phyloP scores from a whole-genome alignment of 371 early-diverging fungal genomes.

The Zychaea mexicana region DNA sequence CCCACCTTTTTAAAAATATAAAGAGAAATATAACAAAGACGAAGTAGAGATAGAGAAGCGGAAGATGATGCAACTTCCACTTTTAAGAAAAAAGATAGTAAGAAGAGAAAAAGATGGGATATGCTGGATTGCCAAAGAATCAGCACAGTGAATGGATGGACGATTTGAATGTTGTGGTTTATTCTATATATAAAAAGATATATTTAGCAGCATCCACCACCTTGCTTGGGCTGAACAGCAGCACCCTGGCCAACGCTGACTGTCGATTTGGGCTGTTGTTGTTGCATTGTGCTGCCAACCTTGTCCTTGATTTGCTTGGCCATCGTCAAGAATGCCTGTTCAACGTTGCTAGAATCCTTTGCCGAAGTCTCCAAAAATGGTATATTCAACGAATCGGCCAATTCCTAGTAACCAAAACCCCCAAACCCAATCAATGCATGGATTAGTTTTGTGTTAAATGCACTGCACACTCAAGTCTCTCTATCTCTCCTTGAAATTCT shows the following conservation, averaged over 20 bases:
- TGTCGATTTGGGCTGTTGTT: slow-evolving; percentile 45
- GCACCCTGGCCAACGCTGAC: slow-evolving; percentile 55
- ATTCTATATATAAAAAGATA: not conserved
- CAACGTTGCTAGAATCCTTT: slow-evolving; percentile 92
- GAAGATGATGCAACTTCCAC: too few species aligned
- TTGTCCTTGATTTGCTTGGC: slow-evolving; percentile 86
- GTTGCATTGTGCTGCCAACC: slow-evolving; percentile 48
- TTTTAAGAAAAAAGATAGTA: too few species aligned
- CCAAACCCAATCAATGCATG: too few species aligned
- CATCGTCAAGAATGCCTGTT: slow-evolving; percentile 95
- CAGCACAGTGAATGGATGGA: too few species aligned
- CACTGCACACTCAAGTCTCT: not conserved
- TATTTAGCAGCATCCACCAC: slow-evolving; percentile 57
- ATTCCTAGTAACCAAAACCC: slow-evolving; percentile 57
- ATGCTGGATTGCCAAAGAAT: too few species aligned
- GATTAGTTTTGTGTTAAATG: too few species aligned
- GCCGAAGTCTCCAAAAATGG: slow-evolving; percentile 95
- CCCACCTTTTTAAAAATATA: too few species aligned
- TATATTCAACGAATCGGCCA: slow-evolving; percentile 85
- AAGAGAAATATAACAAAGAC: too few species aligned
- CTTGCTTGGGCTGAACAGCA: slow-evolving; percentile 51
- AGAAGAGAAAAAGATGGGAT: too few species aligned
- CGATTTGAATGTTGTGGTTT: too few species aligned
- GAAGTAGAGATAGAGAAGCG: too few species aligned
- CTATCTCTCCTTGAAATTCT: not conserved